These are phyloP conservation scores for Candida fluviatilis DNA, from an alignment of 805 yeast species.

Conservation along the genomic window DNA sequence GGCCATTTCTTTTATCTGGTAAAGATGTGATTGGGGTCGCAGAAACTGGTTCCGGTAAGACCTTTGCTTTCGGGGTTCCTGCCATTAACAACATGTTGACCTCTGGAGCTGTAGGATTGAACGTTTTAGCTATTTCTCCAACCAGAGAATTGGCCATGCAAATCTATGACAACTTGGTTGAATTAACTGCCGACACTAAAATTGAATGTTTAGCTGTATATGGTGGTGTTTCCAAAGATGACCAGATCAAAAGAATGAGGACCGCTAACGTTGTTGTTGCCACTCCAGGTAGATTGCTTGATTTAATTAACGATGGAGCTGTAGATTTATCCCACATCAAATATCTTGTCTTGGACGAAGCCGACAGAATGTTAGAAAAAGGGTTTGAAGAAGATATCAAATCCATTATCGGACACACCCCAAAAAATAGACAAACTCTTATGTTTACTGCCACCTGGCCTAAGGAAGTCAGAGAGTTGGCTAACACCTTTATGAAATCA, in stretches of 20 bases:
- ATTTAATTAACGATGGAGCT: slow-evolving; percentile 84
- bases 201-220: slow-evolving; percentile 80
- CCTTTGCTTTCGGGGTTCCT: slow-evolving; percentile 96
- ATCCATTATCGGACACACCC: slow-evolving; percentile 63
- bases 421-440: slow-evolving; percentile 70
- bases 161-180: slow-evolving; percentile 76
- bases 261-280: slow-evolving; percentile 83
- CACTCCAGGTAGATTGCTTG: slow-evolving; percentile 96
- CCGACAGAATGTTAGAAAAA: slow-evolving; percentile 97
- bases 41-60: slow-evolving; percentile 97
- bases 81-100: slow-evolving; percentile 71
- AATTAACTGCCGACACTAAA: slow-evolving; percentile 56
- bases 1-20: slow-evolving; percentile 82
- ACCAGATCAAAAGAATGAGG: slow-evolving; percentile 69
- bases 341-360: slow-evolving; percentile 91
- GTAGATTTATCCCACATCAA: slow-evolving; percentile 63
- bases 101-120: slow-evolving; percentile 47
- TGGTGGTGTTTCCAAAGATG: slow-evolving; percentile 97
- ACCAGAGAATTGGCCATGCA: slow-evolving; percentile 97
- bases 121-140: slow-evolving; percentile 86
- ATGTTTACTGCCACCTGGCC: slow-evolving; percentile 99
- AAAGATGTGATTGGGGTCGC: slow-evolving; percentile 95
- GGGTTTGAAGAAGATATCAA: slow-evolving; percentile 98
- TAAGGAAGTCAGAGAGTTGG: slow-evolving; percentile 92
- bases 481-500: slow-evolving; percentile 71